Base-by-base conservation (phyloP, 192 early-diverging fungal genomes). In the Backusella luteola region DNA sequence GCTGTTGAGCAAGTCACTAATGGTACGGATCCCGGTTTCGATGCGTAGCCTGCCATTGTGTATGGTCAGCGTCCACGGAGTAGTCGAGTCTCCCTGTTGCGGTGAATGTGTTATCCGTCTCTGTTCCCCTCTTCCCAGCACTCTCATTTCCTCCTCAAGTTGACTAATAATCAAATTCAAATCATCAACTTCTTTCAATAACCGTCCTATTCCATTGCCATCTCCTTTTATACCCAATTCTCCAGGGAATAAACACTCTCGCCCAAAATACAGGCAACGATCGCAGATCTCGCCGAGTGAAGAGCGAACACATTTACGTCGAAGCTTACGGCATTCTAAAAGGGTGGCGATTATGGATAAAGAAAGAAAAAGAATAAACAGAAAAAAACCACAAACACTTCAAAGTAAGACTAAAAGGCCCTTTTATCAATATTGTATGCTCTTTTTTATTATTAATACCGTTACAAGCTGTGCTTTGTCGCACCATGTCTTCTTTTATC, bases 311-410 rank as follows among this genome's bases (percentile, higher is more conserved):
- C 56, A 63, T 63, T 29, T 63, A 63, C 56, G 56, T 63, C 56
- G 56, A 63, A 63, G 56, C 26, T 63, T 63, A 63, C 56, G 56
- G 56, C 56, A 63, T 63, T 63, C 56, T 63, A 63, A 53, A 21
- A 6, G 32, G 32, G 32, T 32, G 15, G n/a, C 15, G 21, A 53
- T 53, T 5, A 6, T 8, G 21, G 15, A 21, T 15, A 53, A 63
- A 23, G n/a, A 14, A 29, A 29, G 26, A 26, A 29, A 29, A 9
- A 63, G 26, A n/a, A 12, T 14, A 53, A 21, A 21, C n/a, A 53
- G 6, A 53, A 53, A n/a, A 53, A 53, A 21, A n/a, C 23, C n/a
- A 53, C n/a, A 21, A 7, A 29, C 56, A 29, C 56, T 63, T 63
- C 11, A 53, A 53, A 53, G 21, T 53, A 53, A 63, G 23, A 9